Base-by-base conservation (phyloP, 2,329 filamentous ascomycete species). In the Aspergillus aculeatinus region DNA sequence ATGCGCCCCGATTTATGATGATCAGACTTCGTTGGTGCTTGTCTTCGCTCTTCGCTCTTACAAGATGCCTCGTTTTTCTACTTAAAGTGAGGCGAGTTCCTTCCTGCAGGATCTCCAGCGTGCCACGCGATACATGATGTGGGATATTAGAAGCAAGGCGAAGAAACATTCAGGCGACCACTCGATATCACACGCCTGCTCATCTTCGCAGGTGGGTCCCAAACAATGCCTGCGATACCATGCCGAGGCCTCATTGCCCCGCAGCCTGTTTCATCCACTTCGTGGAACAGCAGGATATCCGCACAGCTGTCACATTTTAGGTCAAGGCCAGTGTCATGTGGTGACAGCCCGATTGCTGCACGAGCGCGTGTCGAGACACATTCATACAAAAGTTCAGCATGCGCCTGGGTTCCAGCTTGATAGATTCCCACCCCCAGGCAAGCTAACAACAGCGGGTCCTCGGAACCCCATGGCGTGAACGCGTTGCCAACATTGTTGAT, bases 401-500 rank as follows among this genome's bases (percentile, higher is more conserved):
- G 86, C 16, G 74, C 69, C 60, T 80, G 81, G 1, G 85, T 88
- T 0, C 87, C 88, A 1, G 85, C 83, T 62, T 90, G 87, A 68
- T 91, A 91, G 3, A 91, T 69, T 0, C 86, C 87, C 0, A 90
- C 85, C 1, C 85, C 85, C 55, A 87, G 75, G 64, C 82, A 85
- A 21, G 87, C 87, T 48, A 90, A 75, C 47, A 79, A 79, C 52
- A 91, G 70, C 1, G 88, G 88, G 74, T 91, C 89, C 44, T 83
- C 86, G 19, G 79, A 85, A 0, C 88, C 89, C 68, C 87, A 85
- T 0, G 89, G 89, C 6, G 89, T 91, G 67, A 91, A 91, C 0
- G 88, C 87, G 69, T 91, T 91, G 19, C 88, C 88, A 14, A 91
- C 84, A 67, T 91, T 91, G 68, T 91, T 91, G 42, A 89, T 81